Base-by-base conservation (phyloP, 345 rosid genomes). In the Lepidium africanum region DNA sequence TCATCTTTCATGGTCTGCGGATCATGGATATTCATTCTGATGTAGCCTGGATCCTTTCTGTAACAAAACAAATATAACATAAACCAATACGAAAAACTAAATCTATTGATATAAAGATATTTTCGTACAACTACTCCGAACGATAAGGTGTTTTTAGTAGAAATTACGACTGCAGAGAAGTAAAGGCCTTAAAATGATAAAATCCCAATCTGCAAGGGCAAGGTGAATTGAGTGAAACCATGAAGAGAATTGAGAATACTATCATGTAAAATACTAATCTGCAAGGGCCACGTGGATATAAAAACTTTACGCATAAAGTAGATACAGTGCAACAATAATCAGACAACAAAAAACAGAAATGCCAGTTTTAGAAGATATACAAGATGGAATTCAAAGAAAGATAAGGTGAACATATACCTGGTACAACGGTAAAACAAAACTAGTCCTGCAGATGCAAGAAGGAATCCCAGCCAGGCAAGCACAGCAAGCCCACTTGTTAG, bases 41-140 rank as follows among this genome's bases (percentile, higher is more conserved):
- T 86, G 80, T 74, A 94, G 70, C 97, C 97, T 11, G 97, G 99
- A 81, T 94, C 95, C 82, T 87, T 94, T 67, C 97, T 94, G 96
- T 79, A 75, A 42, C 69, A n/a, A 54, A 75, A 13, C 54, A 33
- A 32, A 7, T 16, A 65, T 12, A 46, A 19, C 2, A 46, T 11
- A 36, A 57, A 76, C 35, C 12, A 13, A 40, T 71, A 47, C 60
- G 64, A 65, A 46, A 49, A 21, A 47, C 35, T 27, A 30, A 59
- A 46, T 52, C 35, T 25, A 59, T 33, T 36, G 55, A 63, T 30
- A 56, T 51, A 46, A 13, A 55, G 51, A 38, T 46, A 32, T 10
- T 52, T 21, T 14, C 11, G 7, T 41, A 35, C 39, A 27, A 33
- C 41, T 43, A 72, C 42, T 10, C 25, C 30, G 58, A 64, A 72